Evolutionary conservation across 176 grass and related monocot species (phyloP).

Genomic region (Alopecurus myosuroides): DNA sequence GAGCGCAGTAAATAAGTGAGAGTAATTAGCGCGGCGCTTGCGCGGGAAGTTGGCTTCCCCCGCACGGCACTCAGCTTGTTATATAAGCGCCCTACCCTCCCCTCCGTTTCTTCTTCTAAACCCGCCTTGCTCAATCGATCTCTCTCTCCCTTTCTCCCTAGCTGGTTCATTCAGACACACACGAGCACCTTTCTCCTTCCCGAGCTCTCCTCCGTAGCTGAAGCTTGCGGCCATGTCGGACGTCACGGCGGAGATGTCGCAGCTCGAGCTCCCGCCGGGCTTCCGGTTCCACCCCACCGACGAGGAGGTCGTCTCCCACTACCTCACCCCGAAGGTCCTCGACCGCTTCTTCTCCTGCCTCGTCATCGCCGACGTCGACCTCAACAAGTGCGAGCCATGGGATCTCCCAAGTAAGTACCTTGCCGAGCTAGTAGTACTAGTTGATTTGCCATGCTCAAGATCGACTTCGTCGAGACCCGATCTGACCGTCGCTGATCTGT

Average conservation of each 20-base stretch:
- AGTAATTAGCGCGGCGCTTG: neutral
- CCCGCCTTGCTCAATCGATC: neutral
- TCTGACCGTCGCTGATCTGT: neutral
- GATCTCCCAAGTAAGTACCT: constrained; percentile 58
- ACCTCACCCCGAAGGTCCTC: constrained; percentile 57
- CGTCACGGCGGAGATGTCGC: constrained; percentile 17
- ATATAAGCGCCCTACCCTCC: neutral
- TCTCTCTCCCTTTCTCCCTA: neutral
- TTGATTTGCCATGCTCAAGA: neutral
- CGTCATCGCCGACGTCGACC: constrained; percentile 72
- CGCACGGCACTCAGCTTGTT: constrained; percentile 21
- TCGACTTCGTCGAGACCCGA: neutral
- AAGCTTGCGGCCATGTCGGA: constrained; percentile 12
- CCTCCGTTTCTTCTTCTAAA: neutral
- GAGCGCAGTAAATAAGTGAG: neutral
- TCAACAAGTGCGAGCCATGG: constrained; percentile 96
- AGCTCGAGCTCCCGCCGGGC: constrained; percentile 60
- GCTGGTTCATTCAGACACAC: neutral
- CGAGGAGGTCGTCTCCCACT: constrained; percentile 66
- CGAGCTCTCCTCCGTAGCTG: neutral
- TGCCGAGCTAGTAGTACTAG: neutral
- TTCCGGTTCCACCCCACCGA: constrained; percentile 96
- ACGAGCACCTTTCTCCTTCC: neutral
- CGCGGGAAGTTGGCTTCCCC: neutral
- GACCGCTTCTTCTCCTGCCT: constrained; percentile 34